Evolutionary conservation across 176 grass and related monocot species (phyloP), one percentile per base, ranked within the genome.

Genomic region (Aegilops longissima): DNA sequence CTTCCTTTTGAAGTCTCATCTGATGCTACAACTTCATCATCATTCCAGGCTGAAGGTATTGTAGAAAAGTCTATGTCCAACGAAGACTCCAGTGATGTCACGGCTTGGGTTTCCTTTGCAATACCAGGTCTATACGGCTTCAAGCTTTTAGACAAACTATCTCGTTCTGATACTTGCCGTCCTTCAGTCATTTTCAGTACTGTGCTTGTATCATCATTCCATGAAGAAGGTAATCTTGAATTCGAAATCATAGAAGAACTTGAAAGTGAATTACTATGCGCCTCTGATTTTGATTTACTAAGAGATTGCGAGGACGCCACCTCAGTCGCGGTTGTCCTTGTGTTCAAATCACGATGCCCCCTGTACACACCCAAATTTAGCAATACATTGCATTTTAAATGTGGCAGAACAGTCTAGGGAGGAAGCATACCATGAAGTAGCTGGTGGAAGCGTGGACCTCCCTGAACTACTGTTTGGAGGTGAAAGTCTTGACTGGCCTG

Each of bases 21-120:
- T 85, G 84, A 89, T 79, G 70, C 62, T 51, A 92, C 73, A 85
- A 80, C 83, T 76, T 89, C 84, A 75, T 94, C 94, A 30, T 94
- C 88, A 65, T 94, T 94, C 97, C 97, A 98, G 75, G 97, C 90
- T 70, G 97, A 96, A 77, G 89, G 90, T 87, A 87, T 88, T 36
- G 85, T 87, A 85, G 93, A 82, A 65, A 90, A 87, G 70, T 98
- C 94, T 67, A 88, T 86, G 66, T 92, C 87, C 59, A 89, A 67
- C 3, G 81, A 84, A 23, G 84, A 79, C 62, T 80, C 76, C 13
- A 73, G 4, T 44, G 86, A 83, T 79, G 69, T 86, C 79, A 61
- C 39, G 59, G 79, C 76, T 65, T 84, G 76, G 23, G 80, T 79
- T 73, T 88, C 88, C 88, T 90, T 95, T 66, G 80, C 61, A 90